phyloP scores from a whole-genome alignment of 2,329 filamentous ascomycete species.

The Neonectria coccinea region DNA sequence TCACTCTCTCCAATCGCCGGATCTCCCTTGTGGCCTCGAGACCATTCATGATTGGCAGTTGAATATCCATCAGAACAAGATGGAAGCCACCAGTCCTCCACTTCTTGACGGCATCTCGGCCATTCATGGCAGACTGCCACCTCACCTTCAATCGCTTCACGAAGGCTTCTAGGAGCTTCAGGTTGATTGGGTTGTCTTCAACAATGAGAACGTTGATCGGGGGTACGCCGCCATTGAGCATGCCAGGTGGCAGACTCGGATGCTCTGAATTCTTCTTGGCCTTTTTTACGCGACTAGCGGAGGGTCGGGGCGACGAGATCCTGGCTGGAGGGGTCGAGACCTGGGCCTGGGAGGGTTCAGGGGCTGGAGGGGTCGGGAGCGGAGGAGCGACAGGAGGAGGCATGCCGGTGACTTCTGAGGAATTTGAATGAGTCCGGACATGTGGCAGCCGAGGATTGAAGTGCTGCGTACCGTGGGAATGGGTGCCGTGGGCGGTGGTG shows the following conservation, averaged over 20 bases:
- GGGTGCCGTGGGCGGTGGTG: slow-evolving; percentile 49
- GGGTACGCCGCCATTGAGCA: slow-evolving; percentile 85
- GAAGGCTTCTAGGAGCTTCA: slow-evolving; percentile 92
- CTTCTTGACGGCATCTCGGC: slow-evolving; percentile 90
- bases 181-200: slow-evolving; percentile 98
- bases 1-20: slow-evolving; percentile 85
- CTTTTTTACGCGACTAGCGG: slow-evolving; percentile 62
- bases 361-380: slow-evolving; percentile 64
- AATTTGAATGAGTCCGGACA: slow-evolving; percentile 69
- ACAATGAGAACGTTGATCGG: slow-evolving; percentile 98
- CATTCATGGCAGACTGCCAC: slow-evolving; percentile 98
- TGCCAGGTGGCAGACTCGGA: slow-evolving; percentile 66
- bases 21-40: slow-evolving; percentile 97
- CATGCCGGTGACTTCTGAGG: slow-evolving; percentile 63
- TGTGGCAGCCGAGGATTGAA: slow-evolving; percentile 57
- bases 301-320: slow-evolving; percentile 61
- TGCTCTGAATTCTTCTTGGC: slow-evolving; percentile 63
- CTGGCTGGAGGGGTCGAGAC: slow-evolving; percentile 66
- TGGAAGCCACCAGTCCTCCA: slow-evolving; percentile 95
- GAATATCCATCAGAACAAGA: slow-evolving; percentile 98
- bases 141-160: slow-evolving; percentile 96
- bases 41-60: slow-evolving; percentile 95
- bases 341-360: slow-evolving; percentile 56
- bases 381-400: slow-evolving; percentile 61
- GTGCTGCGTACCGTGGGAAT: slow-evolving; percentile 50